Evolutionary conservation across 2,329 filamentous ascomycete genomes (phyloP).

Genomic region (Neonectria neomacrospora): DNA sequence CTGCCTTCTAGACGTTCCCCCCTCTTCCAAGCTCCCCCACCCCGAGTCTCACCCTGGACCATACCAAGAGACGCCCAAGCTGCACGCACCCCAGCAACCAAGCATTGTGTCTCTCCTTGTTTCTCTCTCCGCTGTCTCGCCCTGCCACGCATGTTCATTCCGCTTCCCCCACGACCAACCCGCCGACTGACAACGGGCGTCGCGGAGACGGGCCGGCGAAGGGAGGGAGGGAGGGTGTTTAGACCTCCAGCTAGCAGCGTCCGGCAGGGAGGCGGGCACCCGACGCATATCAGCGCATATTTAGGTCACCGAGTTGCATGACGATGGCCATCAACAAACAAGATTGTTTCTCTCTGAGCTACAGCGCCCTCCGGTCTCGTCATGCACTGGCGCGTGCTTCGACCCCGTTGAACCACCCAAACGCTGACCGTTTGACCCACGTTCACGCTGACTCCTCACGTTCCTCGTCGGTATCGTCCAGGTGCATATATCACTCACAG

Average conservation of each 20-base stretch:
- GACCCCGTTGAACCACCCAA: neutral
- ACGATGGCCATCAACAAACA: slow-evolving; percentile 6
- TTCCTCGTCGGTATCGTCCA: slow-evolving; percentile 18
- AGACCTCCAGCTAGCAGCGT: neutral
- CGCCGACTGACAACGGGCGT: slow-evolving; percentile 36
- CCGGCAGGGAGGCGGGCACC: slow-evolving; percentile 4
- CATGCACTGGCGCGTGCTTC: slow-evolving; percentile 11
- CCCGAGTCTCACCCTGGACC: slow-evolving; percentile 20
- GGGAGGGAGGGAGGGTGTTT: neutral
- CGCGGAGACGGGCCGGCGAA: slow-evolving; percentile 40
- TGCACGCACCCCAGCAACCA: neutral
- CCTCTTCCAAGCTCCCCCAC: slow-evolving; percentile 16
- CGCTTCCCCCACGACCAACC: slow-evolving; percentile 25
- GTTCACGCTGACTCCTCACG: slow-evolving; percentile 10
- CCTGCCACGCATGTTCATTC: slow-evolving; percentile 8
- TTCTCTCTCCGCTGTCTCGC: neutral
- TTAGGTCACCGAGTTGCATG: neutral
- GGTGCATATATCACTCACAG: slow-evolving; percentile 31
- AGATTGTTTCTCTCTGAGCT: neutral
- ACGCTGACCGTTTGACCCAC: neutral
- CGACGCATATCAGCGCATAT: slow-evolving; percentile 24
- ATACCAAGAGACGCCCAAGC: slow-evolving; percentile 11
- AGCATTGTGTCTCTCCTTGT: slow-evolving; percentile 14
- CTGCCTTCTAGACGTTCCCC: slow-evolving; percentile 19
- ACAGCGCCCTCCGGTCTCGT: slow-evolving; percentile 18